Evolutionary conservation across 108 stramenopile species (phyloP), one percentile per base, ranked within the genome.

Genomic region (Stephanodiscus triporus): DNA sequence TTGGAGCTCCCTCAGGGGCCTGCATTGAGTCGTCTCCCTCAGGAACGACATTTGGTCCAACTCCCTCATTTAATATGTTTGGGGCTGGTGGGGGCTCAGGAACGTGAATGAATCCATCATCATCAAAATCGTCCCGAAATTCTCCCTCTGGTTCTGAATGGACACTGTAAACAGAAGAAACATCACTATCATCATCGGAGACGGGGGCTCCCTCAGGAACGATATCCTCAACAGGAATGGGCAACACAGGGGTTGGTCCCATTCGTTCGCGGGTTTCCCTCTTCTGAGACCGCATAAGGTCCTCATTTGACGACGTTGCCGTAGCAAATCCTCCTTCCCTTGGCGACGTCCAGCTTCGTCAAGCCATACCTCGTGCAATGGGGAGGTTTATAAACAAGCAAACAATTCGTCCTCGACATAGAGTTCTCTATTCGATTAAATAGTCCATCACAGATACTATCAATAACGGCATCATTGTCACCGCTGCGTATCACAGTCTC

Each of bases 331-430:
- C 24, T 6, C 20, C 10, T 53, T 53, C 51, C 24, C 24, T 26
- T 53, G 23, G 8, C 51, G 20, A 10, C 57, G 57, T 9, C 45
- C 70, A 19, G 56, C 27, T 42, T 70, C 70, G 30, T 36, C 13
- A 30, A 70, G 58, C 70, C 70, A 70, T 0, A 70, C 70, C 9
- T 70, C 58, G 16, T 70, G 32, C 27, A 70, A 58, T 30, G 70
- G 70, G 70, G 70, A 27, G 70, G 70, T 26, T n/a, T 17, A 30
- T 60, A 70, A 2, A 70, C 20, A 6, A 70, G 13, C 8, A 56
- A 8, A 9, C 58, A 50, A 68, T 38, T 70, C 70, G 2, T 70
- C 70, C 22, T 70, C 57, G 19, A 42, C 43, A 29, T 70, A 70
- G 19, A 32, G 29, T 11, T 70, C 70, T 0, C 57, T 24, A 29